Percentiles rank a stretch among this genome's conserved stretches.
These are phyloP conservation scores for Anthoceros angustus DNA, from an alignment of 225 moss, liverwort and hornwort species.

Conservation along the genomic window DNA sequence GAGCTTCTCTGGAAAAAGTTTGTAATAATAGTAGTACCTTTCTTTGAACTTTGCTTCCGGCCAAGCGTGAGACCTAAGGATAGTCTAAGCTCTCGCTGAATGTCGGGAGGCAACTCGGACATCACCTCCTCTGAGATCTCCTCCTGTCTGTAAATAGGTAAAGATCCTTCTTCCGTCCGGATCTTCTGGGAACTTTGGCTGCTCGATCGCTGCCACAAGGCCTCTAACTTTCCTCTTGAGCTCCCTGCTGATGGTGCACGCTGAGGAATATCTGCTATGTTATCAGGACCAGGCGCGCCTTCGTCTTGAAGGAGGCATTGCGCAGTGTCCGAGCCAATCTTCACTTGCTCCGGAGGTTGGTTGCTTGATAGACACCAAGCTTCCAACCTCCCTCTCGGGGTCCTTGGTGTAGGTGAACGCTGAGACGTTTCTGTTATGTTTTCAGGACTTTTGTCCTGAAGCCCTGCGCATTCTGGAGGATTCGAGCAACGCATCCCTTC, in stretches of 20 bases:
- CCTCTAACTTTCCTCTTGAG: neutral
- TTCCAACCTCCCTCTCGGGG: neutral
- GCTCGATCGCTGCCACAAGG: conserved; percentile 5
- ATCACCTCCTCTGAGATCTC: conserved; percentile 60
- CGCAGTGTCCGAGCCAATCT: too few species aligned
- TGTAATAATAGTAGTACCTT: conserved; percentile 45
- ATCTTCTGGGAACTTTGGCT: conserved; percentile 17
- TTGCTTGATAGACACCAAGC: conserved; percentile 5
- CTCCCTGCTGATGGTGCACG: neutral
- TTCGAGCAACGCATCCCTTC: conserved; percentile 14
- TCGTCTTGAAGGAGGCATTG: too few species aligned
- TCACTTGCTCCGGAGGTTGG: conserved; percentile 6
- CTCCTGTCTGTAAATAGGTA: conserved; percentile 28
- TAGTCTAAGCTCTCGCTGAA: conserved; percentile 51
- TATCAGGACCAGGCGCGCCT: neutral
- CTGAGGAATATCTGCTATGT: neutral
- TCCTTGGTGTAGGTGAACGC: neutral
- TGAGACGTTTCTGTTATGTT: neutral
- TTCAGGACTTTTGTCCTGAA: neutral
- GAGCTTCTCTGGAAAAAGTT: conserved; percentile 37
- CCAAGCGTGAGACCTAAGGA: conserved; percentile 21
- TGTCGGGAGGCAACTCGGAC: conserved; percentile 50
- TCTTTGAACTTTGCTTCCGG: conserved; percentile 17
- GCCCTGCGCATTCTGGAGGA: too few species aligned
- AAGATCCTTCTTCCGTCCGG: conserved; percentile 15